Evolutionary conservation across 108 stramenopile genomes (phyloP), one percentile per base, ranked within the genome.

Genomic region (Stephanodiscus minutulus): DNA sequence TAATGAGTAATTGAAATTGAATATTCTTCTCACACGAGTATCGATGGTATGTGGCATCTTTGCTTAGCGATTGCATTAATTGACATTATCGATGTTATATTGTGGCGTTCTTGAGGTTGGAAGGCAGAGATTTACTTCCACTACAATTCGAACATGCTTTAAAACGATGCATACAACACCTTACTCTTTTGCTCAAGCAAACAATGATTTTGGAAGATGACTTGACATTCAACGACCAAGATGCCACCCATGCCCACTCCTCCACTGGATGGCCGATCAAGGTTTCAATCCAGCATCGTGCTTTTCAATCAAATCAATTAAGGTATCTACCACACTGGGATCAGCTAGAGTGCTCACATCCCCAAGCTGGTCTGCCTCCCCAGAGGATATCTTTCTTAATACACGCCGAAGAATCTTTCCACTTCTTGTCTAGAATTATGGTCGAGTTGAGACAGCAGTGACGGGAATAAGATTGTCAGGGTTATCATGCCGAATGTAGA

Each of bases 391-490:
- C 87, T 96, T 96, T 39, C 95, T 86, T 50, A 96, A 88, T 12
- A 96, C 88, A n/a, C 95, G 83, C 25, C 95, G 85, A 93, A 96
- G 94, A 76, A 96, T 93, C 74, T 88, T 87, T 21, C 89, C 89
- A 36, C 86, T 87, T n/a, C 94, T 87, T 17, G 94, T 96, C 66
- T 75, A 31, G n/a, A 64, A 50, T 57, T 65, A 4, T 54, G 20
- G 24, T 36, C 28, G 18, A 17, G 49, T 56, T 25, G 35, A 21
- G 22, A 22, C 57, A 8, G 1, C 54, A 39, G 27, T 21, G 2
- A 41, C 39, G 15, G 2, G 28, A 33, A 61, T 35, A 53, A 17
- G 37, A 20, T 9, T 58, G 0, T 22, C 33, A 20, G 8, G n/a
- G 57, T 7, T 15, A 56, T 57, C 9, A 21, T 25, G 37, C 43